Percentiles rank a stretch among this genome's conserved stretches.
These are phyloP conservation scores for Boletus eberwhitei DNA, from an alignment of 768 basidiomycete genomes.

Conservation along the genomic window DNA sequence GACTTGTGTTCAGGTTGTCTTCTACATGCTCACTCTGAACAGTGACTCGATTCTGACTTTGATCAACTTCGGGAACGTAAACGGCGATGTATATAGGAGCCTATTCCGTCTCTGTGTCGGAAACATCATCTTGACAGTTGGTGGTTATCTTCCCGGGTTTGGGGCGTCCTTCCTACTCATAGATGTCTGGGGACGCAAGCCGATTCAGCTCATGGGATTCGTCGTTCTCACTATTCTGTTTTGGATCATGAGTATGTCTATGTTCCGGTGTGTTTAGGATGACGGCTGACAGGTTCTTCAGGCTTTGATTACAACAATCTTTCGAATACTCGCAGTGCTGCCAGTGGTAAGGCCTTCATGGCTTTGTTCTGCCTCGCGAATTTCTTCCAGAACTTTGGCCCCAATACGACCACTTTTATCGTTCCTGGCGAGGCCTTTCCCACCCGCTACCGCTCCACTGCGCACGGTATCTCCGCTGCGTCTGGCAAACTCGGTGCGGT, in stretches of 20 bases:
- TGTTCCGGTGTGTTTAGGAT: neutral
- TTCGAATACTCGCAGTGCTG: neutral
- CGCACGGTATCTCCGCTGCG: constrained; percentile 79
- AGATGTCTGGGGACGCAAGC: constrained; percentile 74
- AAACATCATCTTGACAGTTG: constrained; percentile 66
- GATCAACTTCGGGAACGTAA: neutral
- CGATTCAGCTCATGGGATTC: constrained; percentile 78
- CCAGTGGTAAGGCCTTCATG: constrained; percentile 53
- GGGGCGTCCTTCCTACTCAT: constrained; percentile 49
- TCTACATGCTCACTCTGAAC: constrained; percentile 83
- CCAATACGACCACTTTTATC: constrained; percentile 74
- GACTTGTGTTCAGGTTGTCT: constrained; percentile 53
- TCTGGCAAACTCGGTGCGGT: constrained; percentile 80
- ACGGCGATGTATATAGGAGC: constrained; percentile 41
- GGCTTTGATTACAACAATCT: constrained; percentile 63
- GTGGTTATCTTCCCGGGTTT: constrained; percentile 81
- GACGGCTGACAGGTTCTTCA: constrained; percentile 19
- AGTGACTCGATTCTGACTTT: constrained; percentile 28
- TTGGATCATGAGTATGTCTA: constrained; percentile 56
- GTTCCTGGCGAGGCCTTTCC: constrained; percentile 81
- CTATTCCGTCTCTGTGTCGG: constrained; percentile 61
- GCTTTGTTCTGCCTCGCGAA: constrained; percentile 77
- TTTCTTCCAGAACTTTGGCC: constrained; percentile 86
- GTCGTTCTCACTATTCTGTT: constrained; percentile 59
- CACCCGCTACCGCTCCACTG: constrained; percentile 79